A percentile compares a stretch with the other conserved stretches of the same genome.
Conservation (phyloP, 768 basidiomycete species). For the Ephemerocybe angulata region DNA sequence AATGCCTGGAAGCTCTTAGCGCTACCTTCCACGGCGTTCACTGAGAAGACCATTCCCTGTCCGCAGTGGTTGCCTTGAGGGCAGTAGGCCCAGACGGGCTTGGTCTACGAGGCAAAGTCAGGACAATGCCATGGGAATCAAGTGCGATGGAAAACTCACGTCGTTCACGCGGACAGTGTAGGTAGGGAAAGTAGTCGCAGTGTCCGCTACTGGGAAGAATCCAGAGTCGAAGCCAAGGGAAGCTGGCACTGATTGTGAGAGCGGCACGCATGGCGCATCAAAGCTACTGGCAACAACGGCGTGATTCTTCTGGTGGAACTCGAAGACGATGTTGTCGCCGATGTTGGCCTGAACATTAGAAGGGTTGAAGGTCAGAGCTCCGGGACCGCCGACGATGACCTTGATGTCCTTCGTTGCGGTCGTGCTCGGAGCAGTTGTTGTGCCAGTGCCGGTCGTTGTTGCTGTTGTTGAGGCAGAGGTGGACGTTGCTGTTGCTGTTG, state of each 20-base stretch:
- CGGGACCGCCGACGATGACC: conserved; percentile 41
- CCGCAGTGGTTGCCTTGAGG: conserved; percentile 52
- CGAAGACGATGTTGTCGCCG: conserved; percentile 48
- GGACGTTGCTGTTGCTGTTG: conserved; percentile 22
- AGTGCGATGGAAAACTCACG: conserved; percentile 23
- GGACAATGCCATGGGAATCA: background rate
- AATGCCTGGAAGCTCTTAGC: conserved; percentile 54
- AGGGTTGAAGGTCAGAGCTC: conserved; percentile 36
- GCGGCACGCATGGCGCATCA: conserved; percentile 38
- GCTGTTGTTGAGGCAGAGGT: conserved; percentile 29
- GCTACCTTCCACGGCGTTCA: conserved; percentile 50
- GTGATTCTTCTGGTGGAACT: conserved; percentile 49
- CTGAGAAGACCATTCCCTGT: conserved; percentile 62
- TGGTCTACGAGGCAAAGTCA: conserved; percentile 14
- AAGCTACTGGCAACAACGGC: conserved; percentile 43
- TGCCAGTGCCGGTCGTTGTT: conserved; percentile 17
- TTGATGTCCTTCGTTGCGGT: conserved; percentile 23
- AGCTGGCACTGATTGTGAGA: conserved; percentile 44
- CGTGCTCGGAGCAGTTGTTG: conserved; percentile 25
- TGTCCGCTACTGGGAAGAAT: conserved; percentile 46
- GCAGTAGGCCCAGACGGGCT: conserved; percentile 61
- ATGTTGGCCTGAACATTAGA: conserved; percentile 42
- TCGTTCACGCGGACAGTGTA: conserved; percentile 54
- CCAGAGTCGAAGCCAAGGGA: conserved; percentile 44
- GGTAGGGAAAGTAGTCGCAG: conserved; percentile 45